phyloP scores from a whole-genome alignment of 306 rosid genomes.

The Cicer pinnatifidum region DNA sequence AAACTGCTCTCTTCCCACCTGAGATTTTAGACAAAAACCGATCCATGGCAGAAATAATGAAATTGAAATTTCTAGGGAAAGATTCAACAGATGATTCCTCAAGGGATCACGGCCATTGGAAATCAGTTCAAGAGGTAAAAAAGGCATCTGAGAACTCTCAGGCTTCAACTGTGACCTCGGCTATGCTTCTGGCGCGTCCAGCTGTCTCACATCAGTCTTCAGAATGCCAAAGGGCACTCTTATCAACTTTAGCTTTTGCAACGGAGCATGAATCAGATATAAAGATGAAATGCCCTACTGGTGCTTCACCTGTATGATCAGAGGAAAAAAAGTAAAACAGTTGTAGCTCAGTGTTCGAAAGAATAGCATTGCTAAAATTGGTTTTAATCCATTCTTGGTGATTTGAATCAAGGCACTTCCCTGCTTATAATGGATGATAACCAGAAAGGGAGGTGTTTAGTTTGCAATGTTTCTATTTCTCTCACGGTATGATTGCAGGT shows the following conservation, averaged over 20 bases:
- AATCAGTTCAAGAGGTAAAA: slow-evolving; percentile 44
- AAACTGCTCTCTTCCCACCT: slow-evolving; percentile 43
- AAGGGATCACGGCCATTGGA: slow-evolving; percentile 34
- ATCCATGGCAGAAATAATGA: slow-evolving; percentile 45
- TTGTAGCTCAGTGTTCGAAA: slow-evolving; percentile 35
- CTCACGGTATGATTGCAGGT: slow-evolving; percentile 40
- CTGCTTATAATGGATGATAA: slow-evolving; percentile 14
- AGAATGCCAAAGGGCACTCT: slow-evolving; percentile 58
- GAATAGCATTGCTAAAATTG: slow-evolving; percentile 29
- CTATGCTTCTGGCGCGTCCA: slow-evolving; percentile 45
- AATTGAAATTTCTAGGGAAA: slow-evolving; percentile 47
- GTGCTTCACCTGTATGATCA: slow-evolving; percentile 6
- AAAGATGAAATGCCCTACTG: slow-evolving; percentile 47
- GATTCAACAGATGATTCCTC: slow-evolving; percentile 41
- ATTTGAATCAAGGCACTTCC: slow-evolving; percentile 18
- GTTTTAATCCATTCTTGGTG: slow-evolving; percentile 18
- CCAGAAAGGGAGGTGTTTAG: neutral
- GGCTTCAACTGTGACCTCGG: slow-evolving; percentile 44
- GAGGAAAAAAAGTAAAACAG: slow-evolving; percentile 39
- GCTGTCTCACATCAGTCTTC: slow-evolving; percentile 53
- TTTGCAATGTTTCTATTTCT: slow-evolving; percentile 11
- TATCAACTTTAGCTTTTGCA: slow-evolving; percentile 76
- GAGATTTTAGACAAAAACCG: slow-evolving; percentile 43
- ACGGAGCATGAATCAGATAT: slow-evolving; percentile 61
- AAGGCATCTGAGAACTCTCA: slow-evolving; percentile 44